Base-by-base conservation (phyloP, 306 rosid genomes). In the Cucumis melo region DNA sequence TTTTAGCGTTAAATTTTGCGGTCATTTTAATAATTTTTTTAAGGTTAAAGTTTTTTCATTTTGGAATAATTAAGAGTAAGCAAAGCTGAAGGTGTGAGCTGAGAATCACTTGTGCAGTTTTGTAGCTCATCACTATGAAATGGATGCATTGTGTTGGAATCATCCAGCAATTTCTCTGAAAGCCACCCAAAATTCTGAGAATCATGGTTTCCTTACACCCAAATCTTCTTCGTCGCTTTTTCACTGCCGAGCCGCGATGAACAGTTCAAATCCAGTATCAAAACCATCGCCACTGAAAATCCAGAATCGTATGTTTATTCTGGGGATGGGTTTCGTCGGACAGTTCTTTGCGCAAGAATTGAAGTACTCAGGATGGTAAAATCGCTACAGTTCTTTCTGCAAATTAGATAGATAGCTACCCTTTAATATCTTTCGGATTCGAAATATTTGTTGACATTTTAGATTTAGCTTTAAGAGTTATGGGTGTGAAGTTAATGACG, bases 291-390 rank as follows among this genome's bases (percentile, higher is more conserved):
- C 77, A 12, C 36, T 82, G 17, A 67, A 73, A 54, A 56, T 84
- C 59, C 85, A 44, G 73, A 84, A 85, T 9, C 83, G 87, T 46
- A 87, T 92, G 83, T 90, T 94, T 38, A 83, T 92, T 61, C 42
- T 88, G 5, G 96, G 95, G 7, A 80, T 90, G 89, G 97, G 99
- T 70, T 90, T 89, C 77, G 90, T 94, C 16, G 96, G 89, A 1
- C 86, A 84, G 75, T 80, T 82, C 48, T 84, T 94, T 77, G 87
- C 93, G 17, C 73, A 66, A 73, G 83, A 87, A 51, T 96, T 94
- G 80, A 90, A 81, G 76, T 83, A 78, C 73, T 92, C 80, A 38
- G 90, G 95, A 83, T 94, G 97, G 97, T 94, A 83, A 65, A 77
- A 13, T 56, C 75, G 32, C 44, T 64, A 16, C 51, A 41, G 1